These are phyloP conservation scores for Salvia hispanica DNA, from an alignment of 257 asterid species.

Conservation along the genomic window DNA sequence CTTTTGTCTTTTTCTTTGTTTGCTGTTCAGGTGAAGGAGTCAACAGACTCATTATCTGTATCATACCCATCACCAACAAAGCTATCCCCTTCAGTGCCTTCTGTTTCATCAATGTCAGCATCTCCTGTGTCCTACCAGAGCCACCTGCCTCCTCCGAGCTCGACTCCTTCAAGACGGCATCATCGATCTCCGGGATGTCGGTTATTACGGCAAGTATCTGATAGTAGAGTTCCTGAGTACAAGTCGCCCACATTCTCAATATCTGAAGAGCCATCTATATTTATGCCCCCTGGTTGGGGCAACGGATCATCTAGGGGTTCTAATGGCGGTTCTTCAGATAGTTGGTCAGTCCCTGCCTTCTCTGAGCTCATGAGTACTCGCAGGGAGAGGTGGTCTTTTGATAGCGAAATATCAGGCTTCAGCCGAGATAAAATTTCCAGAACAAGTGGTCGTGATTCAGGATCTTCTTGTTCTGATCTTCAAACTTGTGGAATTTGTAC, in stretches of 20 bases:
- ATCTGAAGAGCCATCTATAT: conserved; percentile 70
- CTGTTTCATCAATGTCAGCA: conserved; percentile 66
- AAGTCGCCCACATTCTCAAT: conserved; percentile 74
- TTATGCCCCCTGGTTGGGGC: conserved; percentile 63
- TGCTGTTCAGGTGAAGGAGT: conserved; percentile 58
- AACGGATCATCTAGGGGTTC: conserved; percentile 75
- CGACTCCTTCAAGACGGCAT: conserved; percentile 76
- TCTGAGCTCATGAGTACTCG: conserved; percentile 62
- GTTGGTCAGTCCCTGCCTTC: conserved; percentile 79
- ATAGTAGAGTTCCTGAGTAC: conserved; percentile 58
- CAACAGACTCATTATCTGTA: conserved; percentile 50
- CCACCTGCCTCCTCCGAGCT: conserved; percentile 62
- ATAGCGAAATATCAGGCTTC: conserved; percentile 71
- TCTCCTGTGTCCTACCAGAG: conserved; percentile 72
- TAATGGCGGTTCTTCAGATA: conserved; percentile 80
- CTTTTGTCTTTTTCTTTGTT: conserved; percentile 9
- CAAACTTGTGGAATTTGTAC: conserved; percentile 87
- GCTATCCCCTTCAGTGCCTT: conserved; percentile 70
- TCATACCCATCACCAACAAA: conserved; percentile 67
- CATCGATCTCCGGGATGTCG: conserved; percentile 69
- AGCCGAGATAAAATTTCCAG: conserved; percentile 59
- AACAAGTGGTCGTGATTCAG: conserved; percentile 56
- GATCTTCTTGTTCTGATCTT: conserved; percentile 55
- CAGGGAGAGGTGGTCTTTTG: conserved; percentile 94
- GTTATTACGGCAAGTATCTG: conserved; percentile 72